Evolutionary conservation across 179 eudicot species (phyloP), one percentile per base, ranked within the genome.

Genomic region (Heliamphora pulchella): DNA sequence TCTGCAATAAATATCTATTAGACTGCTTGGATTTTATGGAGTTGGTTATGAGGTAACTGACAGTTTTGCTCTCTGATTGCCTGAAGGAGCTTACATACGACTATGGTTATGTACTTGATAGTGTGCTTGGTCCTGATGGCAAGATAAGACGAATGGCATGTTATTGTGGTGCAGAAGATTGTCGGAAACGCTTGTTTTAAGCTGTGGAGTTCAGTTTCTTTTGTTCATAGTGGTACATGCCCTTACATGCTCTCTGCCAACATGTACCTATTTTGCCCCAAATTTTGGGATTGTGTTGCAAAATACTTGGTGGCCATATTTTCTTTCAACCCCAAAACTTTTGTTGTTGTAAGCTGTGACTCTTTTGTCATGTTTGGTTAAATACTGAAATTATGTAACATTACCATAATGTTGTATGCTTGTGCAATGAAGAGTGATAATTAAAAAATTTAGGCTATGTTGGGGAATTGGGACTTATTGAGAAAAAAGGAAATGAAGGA

Each of bases 61-160:
- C 50, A 41, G 46, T 67, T 48, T 3, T 11, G 31, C 22, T 4
- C 41, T 62, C 47, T 78, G 58, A 31, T 72, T 79, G 0, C 4
- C 11, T 77, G 76, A 53, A 91, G 97, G 97, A 91, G 72, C 91
- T 93, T 15, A 87, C 91, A 0, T 93, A 93, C 66, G 96, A 91
- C 64, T 91, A 91, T 61, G 96, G 91, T 5, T 93, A 91, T 79
- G 85, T 86, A 3, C 85, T 93, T 5, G 91, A 90, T 44, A 90
- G 97, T 69, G 93, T 93, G 5, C 58, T 82, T 58, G 97, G 91
- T 69, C 88, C 91, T 11, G 97, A 91, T 81, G 96, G 94, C 8
- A 86, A 88, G 81, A 77, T 87, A 15, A 89, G 76, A 82, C 81
- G 86, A 82, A 79, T 94, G 89, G 14, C 87, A n/a, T 94, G 98